phyloP scores from a whole-genome alignment of 257 asterid species.

The Gentiana straminea region DNA sequence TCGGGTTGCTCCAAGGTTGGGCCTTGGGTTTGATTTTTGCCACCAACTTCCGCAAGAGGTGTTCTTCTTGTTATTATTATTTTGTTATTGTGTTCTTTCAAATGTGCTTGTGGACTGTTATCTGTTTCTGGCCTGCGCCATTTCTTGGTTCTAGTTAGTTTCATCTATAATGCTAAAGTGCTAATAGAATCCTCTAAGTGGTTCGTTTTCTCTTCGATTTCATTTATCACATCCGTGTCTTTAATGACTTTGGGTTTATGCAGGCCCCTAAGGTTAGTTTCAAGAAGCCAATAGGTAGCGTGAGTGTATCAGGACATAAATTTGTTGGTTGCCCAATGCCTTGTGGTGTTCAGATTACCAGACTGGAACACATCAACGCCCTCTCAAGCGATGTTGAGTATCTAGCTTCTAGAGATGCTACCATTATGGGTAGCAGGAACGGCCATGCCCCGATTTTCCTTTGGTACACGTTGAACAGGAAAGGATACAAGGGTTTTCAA shows the following conservation, averaged over 20 bases:
- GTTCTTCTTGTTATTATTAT: no score
- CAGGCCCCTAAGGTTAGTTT: constrained; percentile 34
- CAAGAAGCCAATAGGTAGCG: constrained; percentile 87
- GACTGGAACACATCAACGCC: constrained; percentile 49
- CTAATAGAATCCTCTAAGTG: no score
- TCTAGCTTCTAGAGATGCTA: constrained; percentile 79
- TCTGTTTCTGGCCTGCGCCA: neutral
- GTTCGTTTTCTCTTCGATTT: neutral
- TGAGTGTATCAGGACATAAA: constrained; percentile 87
- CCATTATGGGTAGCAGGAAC: constrained; percentile 85
- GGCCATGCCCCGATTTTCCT: constrained; percentile 87
- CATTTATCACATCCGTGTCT: neutral
- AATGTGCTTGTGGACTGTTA: no score
- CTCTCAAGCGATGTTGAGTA: constrained; percentile 74
- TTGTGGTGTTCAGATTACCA: constrained; percentile 73
- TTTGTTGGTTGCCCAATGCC: constrained; percentile 96
- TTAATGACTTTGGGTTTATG: neutral
- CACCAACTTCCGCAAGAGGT: no score
- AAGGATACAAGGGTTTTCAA: constrained; percentile 76
- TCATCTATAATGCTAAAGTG: neutral
- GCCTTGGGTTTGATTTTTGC: no score
- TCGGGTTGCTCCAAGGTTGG: no score
- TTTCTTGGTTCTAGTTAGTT: neutral
- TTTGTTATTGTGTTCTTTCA: no score
- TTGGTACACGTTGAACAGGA: constrained; percentile 76